phyloP scores from a whole-genome alignment of 352 stramenopile species.

The Phytophthora pini region DNA sequence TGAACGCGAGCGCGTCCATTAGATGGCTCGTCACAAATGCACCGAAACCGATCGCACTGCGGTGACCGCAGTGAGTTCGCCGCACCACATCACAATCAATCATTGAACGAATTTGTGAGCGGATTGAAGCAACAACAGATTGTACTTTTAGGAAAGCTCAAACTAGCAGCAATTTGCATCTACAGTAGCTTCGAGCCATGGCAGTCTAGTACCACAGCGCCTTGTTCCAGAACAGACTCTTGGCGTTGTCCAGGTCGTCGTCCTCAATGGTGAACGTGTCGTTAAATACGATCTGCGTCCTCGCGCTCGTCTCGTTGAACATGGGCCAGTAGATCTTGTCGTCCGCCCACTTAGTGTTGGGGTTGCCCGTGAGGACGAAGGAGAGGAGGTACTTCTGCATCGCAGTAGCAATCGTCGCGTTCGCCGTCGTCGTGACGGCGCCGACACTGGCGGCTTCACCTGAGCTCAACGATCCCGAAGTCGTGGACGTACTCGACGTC shows the following conservation, averaged over 20 bases:
- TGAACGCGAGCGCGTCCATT: conserved; percentile 2
- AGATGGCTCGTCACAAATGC: not conserved
- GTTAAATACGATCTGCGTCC: conserved; percentile 32
- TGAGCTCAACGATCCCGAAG: not conserved
- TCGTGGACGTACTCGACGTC: conserved; percentile 7
- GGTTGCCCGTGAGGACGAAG: conserved; percentile 34
- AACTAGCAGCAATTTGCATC: too few species aligned
- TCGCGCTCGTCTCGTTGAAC: conserved; percentile 21
- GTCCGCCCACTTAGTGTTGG: conserved; percentile 24
- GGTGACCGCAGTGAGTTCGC: too few species aligned
- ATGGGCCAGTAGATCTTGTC: conserved; percentile 36
- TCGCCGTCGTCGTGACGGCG: conserved; percentile 1
- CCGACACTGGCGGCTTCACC: not conserved
- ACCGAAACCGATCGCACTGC: not conserved
- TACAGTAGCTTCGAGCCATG: too few species aligned
- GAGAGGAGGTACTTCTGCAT: conserved; percentile 41
- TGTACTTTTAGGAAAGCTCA: too few species aligned
- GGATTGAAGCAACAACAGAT: too few species aligned
- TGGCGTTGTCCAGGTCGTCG: conserved; percentile 26
- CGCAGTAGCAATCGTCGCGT: conserved; percentile 25
- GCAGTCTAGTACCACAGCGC: conserved; percentile 30
- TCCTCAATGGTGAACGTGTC: conserved; percentile 23
- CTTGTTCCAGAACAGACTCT: conserved; percentile 40
- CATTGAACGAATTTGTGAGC: too few species aligned
- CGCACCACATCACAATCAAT: too few species aligned